Conservation (phyloP, 1,139 yeast genomes). For the Diutina ranongensis region DNA sequence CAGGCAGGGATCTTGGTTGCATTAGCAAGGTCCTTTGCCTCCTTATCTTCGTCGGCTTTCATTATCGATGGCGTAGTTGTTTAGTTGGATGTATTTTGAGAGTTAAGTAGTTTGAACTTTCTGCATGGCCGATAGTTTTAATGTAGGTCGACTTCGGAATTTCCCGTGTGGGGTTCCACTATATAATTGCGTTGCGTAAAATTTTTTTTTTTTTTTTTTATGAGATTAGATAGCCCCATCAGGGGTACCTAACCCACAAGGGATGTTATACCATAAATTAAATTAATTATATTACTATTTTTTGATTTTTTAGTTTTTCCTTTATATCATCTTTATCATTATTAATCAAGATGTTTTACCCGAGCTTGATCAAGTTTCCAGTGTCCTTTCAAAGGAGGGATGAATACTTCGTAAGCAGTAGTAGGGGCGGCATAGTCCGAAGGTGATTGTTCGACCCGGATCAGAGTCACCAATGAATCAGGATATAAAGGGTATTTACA, state of each 20-base stretch:
- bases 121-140: not conserved
- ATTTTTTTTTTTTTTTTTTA: too few relatives aligned
- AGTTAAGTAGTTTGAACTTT: not conserved
- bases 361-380: constrained; percentile 21
- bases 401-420: constrained; percentile 52
- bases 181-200: too few relatives aligned
- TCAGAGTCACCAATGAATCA: constrained; percentile 53
- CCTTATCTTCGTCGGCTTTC: constrained; percentile 29
- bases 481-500: constrained; percentile 41
- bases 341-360: constrained; percentile 15
- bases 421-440: constrained; percentile 41
- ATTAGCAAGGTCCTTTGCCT: constrained; percentile 51
- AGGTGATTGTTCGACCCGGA: constrained; percentile 62
- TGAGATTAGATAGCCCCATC: too few relatives aligned
- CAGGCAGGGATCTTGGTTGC: constrained; percentile 59
- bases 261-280: not conserved
- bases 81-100: not conserved
- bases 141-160: too few relatives aligned
- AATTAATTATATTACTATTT: too few relatives aligned
- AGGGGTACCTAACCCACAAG: too few relatives aligned
- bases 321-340: not conserved
- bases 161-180: not conserved
- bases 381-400: constrained; percentile 46
- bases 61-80: not conserved
- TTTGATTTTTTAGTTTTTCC: too few relatives aligned